Evolutionary conservation across 805 yeast genomes (phyloP).

Genomic region (Candida sphagnicola): DNA sequence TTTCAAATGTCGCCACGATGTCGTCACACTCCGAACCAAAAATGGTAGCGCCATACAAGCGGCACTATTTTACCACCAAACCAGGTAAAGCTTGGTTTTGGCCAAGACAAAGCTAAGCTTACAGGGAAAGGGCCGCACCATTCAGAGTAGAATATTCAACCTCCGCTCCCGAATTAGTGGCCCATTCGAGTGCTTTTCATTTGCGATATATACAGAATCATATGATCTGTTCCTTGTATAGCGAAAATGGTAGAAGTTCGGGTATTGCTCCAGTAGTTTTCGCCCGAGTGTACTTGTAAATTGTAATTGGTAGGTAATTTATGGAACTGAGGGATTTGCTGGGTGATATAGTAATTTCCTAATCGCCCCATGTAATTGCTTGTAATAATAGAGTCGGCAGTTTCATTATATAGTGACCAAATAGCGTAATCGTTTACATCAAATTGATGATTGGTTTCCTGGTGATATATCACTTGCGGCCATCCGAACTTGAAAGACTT

Average conservation of each 20-base stretch:
- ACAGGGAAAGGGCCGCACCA: no score
- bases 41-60: background rate
- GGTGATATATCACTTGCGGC: slow-evolving; percentile 6
- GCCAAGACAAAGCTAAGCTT: no score
- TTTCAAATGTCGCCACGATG: background rate
- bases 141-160: no score
- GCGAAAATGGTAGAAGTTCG: slow-evolving; percentile 6
- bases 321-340: slow-evolving; percentile 10
- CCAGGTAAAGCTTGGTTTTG: background rate
- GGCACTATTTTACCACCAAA: no score
- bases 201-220: slow-evolving; percentile 17
- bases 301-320: slow-evolving; percentile 1
- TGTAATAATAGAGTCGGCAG: slow-evolving; percentile 18
- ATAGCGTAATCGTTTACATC: slow-evolving; percentile 5
- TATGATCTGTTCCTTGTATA: slow-evolving; percentile 17
- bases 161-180: no score
- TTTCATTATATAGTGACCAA: slow-evolving; percentile 13
- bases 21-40: background rate
- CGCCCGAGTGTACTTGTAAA: slow-evolving; percentile 13
- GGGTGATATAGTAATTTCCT: slow-evolving; percentile 25
- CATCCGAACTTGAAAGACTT: slow-evolving; percentile 6
- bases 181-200: slow-evolving; percentile 14
- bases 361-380: slow-evolving; percentile 19
- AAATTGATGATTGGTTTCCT: slow-evolving; percentile 4
- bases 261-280: slow-evolving; percentile 8